Evolutionary conservation across 129 eudicot genomes (phyloP), one percentile per base, ranked within the genome.

Genomic region (Helianthus tuberosus): DNA sequence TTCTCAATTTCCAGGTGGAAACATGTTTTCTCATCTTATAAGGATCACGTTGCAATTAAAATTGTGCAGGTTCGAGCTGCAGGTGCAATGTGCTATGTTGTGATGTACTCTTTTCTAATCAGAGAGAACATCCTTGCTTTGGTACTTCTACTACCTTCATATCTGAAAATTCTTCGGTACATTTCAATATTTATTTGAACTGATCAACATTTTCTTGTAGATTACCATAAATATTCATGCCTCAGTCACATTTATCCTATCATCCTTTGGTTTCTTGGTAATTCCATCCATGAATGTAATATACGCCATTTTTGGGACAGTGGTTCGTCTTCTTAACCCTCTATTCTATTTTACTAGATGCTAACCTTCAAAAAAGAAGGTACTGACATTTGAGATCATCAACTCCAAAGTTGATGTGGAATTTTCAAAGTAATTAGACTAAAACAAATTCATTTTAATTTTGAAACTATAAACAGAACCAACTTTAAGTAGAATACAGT

Each of bases 191-290:
- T 61, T 27, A 39, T 72, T 5, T 71, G 12, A 76, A 68, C 46
- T 58, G 39, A 68, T 58, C 44, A 68, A 55, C 2, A 32, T 39
- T 64, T 80, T 55, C 48, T 75, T 78, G 88, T 70, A 90, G 97
- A 94, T 94, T 76, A 91, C 93, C 17, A 83, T 94, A 73, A 94
- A 94, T 75, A 87, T 90, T 75, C 99, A 94, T 68, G 96, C 99
- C 63, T 78, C 87, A 14, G 87, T 85, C 58, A 83, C 96, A 49
- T 86, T 76, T 35, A 66, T 89, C 69, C 87, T 91, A 79, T 79
- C 96, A 15, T 70, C 88, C 35, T 69, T 94, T 12, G 98, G 98
- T 66, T 66, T 76, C 74, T 72, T 73, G 72, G 41, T 89, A 2
- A 86, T 91, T 74, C 99, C 99, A 11, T 86, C 99, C 11, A 91